Evolutionary conservation across 768 basidiomycete species (phyloP).

Genomic region (Pseudohyphozyma bogoriensis): DNA sequence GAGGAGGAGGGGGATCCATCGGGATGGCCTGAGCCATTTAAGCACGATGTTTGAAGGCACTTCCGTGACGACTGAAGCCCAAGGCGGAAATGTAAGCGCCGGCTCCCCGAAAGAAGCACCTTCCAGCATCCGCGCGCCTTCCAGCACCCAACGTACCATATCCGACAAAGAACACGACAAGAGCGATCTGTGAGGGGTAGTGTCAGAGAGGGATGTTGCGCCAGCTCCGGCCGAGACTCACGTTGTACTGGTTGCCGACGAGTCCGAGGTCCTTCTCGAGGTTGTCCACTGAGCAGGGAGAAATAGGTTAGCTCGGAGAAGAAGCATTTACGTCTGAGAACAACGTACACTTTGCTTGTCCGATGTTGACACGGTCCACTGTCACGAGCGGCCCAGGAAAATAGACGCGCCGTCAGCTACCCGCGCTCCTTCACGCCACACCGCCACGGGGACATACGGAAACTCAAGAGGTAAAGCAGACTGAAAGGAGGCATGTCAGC

Average conservation of each 20-base stretch:
- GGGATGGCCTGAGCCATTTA: slow-evolving; percentile 46
- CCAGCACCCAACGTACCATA: slow-evolving; percentile 38
- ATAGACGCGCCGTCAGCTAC: neutral
- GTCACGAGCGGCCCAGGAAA: neutral
- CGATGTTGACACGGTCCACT: slow-evolving; percentile 33
- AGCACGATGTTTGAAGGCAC: slow-evolving; percentile 16
- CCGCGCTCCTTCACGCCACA: neutral
- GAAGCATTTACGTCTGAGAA: neutral
- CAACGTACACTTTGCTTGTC: slow-evolving; percentile 1
- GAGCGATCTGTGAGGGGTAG: slow-evolving; percentile 14
- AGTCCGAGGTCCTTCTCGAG: slow-evolving; percentile 26
- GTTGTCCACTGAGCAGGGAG: slow-evolving; percentile 5
- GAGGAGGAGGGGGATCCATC: slow-evolving; percentile 50
- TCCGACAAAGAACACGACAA: slow-evolving; percentile 36
- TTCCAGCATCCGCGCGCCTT: neutral
- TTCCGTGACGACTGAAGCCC: neutral
- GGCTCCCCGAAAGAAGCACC: too few relatives aligned
- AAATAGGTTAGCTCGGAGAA: neutral
- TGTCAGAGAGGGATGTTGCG: too few relatives aligned
- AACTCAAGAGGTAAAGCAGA: neutral
- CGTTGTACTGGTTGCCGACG: slow-evolving; percentile 11
- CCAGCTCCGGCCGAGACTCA: too few relatives aligned
- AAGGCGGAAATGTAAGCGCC: neutral
- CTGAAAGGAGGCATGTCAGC: neutral
- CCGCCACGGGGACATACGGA: neutral